Base-by-base conservation (phyloP, 108 stramenopile genomes). In the Chaetoceros tenuissimus region DNA sequence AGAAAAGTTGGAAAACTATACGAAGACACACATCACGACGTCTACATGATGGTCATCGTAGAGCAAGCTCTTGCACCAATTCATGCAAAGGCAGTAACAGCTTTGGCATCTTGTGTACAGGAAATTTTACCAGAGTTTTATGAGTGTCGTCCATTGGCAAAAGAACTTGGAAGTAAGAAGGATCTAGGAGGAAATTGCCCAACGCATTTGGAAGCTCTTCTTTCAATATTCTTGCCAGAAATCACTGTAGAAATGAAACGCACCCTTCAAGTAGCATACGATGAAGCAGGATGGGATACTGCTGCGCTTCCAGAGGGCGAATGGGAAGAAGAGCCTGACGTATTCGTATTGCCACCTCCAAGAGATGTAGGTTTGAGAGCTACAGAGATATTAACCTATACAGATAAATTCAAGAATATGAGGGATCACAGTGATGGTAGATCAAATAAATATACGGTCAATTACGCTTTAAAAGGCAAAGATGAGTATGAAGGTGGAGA, bases 141-240 rank as follows among this genome's bases (percentile, higher is more conserved):
- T 44, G 70, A 71, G 49, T 53, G 44, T 22, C 63, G 70, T 23
- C 51, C 70, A 30, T 60, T 71, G 63, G 64, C 64, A 27, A 48
- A 64, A 18, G 70, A 71, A 60, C 49, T 59, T 48, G 55, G 60
- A 23, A 43, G 64, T 21, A 64, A 71, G 28, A 59, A 71, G 40
- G 70, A 71, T 44, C 31, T 59, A 3, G 70, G 70, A 26, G 70
- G 70, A 19, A 71, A 71, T 28, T 62, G 53, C 43, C 70, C 70
- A 24, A 64, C 63, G 5, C 70, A 64, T 31, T 48, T 71, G 26
- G 59, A 28, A 20, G 59, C 63, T 0, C 49, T 64, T 34, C 53
- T 64, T 0, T 53, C 54, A 25, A 34, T 64, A 40, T 71, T 60
- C 47, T 48, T 71, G 1, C 70, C 63, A 5, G 51, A 61, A 13